phyloP scores from a whole-genome alignment of 164 flowering plant species.

The Euptelea pleiosperma region DNA sequence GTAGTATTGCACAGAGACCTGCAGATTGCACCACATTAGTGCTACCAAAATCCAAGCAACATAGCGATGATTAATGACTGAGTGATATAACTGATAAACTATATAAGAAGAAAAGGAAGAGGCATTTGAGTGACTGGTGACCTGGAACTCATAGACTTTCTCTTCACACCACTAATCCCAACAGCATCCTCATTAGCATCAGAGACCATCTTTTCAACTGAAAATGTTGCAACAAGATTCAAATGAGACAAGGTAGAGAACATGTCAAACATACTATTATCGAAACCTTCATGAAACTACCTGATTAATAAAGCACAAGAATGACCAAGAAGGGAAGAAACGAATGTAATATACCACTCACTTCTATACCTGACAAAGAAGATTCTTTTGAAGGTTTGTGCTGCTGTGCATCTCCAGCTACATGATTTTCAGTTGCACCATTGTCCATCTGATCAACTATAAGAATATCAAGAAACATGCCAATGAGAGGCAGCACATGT shows the following conservation, averaged over 20 bases:
- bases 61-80: too few relatives aligned
- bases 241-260: constrained; percentile 4
- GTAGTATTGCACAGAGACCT: too few relatives aligned
- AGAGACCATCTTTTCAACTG: constrained; percentile 34
- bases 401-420: constrained; percentile 18
- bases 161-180: constrained; percentile 38
- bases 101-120: neutral
- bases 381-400: constrained; percentile 21
- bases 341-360: constrained; percentile 1
- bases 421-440: constrained; percentile 23
- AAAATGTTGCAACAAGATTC: constrained; percentile 22
- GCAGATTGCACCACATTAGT: too few relatives aligned
- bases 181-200: constrained; percentile 23
- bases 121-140: constrained; percentile 12
- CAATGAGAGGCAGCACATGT: constrained; percentile 2
- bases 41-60: too few relatives aligned
- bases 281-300: constrained; percentile 3
- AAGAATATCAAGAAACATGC: constrained; percentile 15
- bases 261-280: neutral
- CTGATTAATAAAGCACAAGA: neutral
- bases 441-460: constrained; percentile 26
- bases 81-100: neutral
- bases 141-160: constrained; percentile 48
- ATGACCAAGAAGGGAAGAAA: constrained; percentile 2
- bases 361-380: constrained; percentile 32